phyloP scores from a whole-genome alignment of 164 flowering plant species.

The Protea cynaroides region DNA sequence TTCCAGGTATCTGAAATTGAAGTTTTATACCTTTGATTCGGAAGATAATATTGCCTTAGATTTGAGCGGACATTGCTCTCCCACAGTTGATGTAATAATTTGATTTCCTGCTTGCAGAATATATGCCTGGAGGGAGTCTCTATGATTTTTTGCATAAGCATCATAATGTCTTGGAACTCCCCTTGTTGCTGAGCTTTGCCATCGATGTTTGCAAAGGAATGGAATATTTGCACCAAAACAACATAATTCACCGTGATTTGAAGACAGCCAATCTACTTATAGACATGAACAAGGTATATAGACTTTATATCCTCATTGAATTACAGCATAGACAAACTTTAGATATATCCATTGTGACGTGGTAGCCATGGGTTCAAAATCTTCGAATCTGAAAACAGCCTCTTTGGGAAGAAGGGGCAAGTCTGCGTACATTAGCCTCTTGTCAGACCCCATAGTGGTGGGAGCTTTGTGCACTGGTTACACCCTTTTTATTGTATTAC shows the following conservation, averaged over 20 bases:
- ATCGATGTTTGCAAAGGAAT: slow-evolving; percentile 90
- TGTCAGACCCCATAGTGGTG: no score
- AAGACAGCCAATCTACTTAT: slow-evolving; percentile 95
- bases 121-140: slow-evolving; percentile 94
- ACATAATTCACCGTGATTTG: slow-evolving; percentile 88
- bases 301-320: neutral
- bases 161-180: slow-evolving; percentile 46
- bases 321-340: no score
- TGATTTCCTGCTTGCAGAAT: slow-evolving; percentile 55
- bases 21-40: neutral
- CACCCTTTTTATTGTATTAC: no score
- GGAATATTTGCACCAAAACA: slow-evolving; percentile 84
- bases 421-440: no score
- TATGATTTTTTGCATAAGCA: slow-evolving; percentile 79
- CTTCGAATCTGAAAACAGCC: no score
- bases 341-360: no score
- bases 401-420: no score
- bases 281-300: slow-evolving; percentile 62
- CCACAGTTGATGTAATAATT: neutral
- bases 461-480: no score
- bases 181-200: slow-evolving; percentile 72
- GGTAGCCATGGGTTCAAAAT: no score
- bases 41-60: no score
- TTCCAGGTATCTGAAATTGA: neutral
- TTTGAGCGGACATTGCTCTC: no score